These are phyloP conservation scores for Psophocarpus tetragonolobus DNA, from an alignment of 306 rosid species.

Conservation along the genomic window DNA sequence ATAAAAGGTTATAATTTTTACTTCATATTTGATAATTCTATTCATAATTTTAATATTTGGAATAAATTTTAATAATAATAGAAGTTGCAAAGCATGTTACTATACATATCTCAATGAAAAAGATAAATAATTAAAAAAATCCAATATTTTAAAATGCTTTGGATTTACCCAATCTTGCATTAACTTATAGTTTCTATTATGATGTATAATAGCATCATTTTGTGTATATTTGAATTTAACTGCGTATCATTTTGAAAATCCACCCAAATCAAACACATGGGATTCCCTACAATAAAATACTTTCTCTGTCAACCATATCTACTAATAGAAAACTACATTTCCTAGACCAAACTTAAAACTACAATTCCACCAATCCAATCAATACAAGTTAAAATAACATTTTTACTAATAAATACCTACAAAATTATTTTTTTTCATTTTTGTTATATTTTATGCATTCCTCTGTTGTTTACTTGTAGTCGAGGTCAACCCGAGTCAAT, in stretches of 20 bases:
- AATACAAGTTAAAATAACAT: not conserved
- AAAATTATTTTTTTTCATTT: not conserved
- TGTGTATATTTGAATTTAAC: not conserved
- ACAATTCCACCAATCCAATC: not conserved
- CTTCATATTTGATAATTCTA: too few relatives aligned
- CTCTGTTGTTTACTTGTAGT: not conserved
- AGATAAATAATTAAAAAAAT: too few relatives aligned
- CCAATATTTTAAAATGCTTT: too few relatives aligned
- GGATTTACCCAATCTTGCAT: too few relatives aligned
- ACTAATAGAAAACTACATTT: not conserved
- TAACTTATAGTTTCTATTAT: too few relatives aligned
- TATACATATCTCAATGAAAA: too few relatives aligned
- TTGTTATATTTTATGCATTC: not conserved
- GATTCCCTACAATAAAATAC: not conserved
- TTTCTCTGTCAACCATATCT: not conserved
- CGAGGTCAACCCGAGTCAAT: conserved; percentile 87
- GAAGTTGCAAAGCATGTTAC: too few relatives aligned
- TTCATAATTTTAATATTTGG: too few relatives aligned
- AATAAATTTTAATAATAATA: too few relatives aligned
- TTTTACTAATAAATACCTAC: not conserved
- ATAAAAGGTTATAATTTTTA: too few relatives aligned
- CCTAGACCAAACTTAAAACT: not conserved
- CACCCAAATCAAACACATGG: not conserved
- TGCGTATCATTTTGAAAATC: not conserved
- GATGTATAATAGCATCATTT: too few relatives aligned